Conservation (phyloP, 306 rosid species). For the Vigna angularis region DNA sequence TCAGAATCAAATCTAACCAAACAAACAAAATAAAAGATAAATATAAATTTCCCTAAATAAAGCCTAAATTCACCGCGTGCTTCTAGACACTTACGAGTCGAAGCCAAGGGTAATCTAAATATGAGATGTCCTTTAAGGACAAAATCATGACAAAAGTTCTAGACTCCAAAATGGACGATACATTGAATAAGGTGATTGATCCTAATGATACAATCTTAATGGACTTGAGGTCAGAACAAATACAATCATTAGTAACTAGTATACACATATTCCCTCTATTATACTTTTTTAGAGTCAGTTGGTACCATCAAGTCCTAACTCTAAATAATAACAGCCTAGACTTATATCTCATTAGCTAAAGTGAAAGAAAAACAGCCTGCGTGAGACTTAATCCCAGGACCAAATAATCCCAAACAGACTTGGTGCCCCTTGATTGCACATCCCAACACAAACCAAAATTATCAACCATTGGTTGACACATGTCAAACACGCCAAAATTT, state of each 20-base stretch:
- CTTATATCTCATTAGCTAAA: background rate
- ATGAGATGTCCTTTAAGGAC: too few relatives aligned
- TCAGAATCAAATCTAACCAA: too few relatives aligned
- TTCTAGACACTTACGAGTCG: too few relatives aligned
- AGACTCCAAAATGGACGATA: too few relatives aligned
- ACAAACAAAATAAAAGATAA: too few relatives aligned
- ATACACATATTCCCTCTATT: slow-evolving; percentile 16
- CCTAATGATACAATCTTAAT: too few relatives aligned
- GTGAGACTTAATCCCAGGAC: background rate
- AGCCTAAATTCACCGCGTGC: too few relatives aligned
- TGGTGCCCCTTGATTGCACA: slow-evolving; percentile 12
- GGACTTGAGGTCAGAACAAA: background rate
- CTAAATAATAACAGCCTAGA: slow-evolving; percentile 5
- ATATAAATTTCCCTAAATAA: too few relatives aligned
- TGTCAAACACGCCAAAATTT: slow-evolving; percentile 15
- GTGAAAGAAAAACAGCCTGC: slow-evolving; percentile 15
- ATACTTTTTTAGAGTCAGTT: background rate
- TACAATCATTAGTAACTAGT: background rate
- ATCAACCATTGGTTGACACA: slow-evolving; percentile 30
- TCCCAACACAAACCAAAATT: slow-evolving; percentile 30
- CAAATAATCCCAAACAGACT: slow-evolving; percentile 9
- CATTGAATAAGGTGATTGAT: too few relatives aligned
- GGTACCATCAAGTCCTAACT: slow-evolving; percentile 9
- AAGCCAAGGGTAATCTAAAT: too few relatives aligned
- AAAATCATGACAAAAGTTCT: too few relatives aligned